Percentiles rank a stretch among this genome's conserved stretches.
phyloP scores from a whole-genome alignment of 2,329 filamentous ascomycete genomes.

The Calycina herbarum region DNA sequence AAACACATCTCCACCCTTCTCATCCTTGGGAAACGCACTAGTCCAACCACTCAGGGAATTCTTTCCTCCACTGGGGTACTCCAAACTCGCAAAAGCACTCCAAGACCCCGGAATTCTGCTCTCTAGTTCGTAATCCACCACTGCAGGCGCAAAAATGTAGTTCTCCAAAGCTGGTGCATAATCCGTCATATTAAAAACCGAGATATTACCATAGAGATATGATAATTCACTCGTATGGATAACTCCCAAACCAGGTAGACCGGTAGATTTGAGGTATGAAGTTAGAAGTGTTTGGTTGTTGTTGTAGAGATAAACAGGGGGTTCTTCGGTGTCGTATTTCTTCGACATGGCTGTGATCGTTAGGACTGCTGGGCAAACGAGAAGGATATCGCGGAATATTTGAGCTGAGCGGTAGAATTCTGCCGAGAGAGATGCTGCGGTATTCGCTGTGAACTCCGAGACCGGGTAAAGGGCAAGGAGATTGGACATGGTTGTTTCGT shows the following conservation, averaged over 20 bases:
- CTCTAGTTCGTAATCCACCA: conserved; percentile 43
- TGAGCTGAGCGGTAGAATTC: conserved; percentile 52
- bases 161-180: conserved; percentile 16
- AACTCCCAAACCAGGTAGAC: conserved; percentile 44
- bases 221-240: conserved; percentile 55
- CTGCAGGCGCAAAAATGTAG: conserved; percentile 38
- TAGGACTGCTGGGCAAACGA: conserved; percentile 49
- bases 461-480: conserved; percentile 53
- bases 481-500: conserved; percentile 37
- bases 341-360: conserved; percentile 43
- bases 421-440: conserved; percentile 42
- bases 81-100: conserved; percentile 47
- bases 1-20: conserved; percentile 39
- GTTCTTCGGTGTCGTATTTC: conserved; percentile 35
- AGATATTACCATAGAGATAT: conserved; percentile 51
- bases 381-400: conserved; percentile 52
- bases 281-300: conserved; percentile 57
- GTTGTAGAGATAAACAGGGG: conserved; percentile 49
- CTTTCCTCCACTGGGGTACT: conserved; percentile 38
- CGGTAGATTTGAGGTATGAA: conserved; percentile 41
- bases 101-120: conserved; percentile 47
- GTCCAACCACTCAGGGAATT: conserved; percentile 45
- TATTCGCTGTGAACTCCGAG: conserved; percentile 45
- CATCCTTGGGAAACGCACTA: conserved; percentile 38
- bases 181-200: conserved; percentile 44